Conservation (phyloP, 768 basidiomycete genomes). For the Bullera alba region DNA sequence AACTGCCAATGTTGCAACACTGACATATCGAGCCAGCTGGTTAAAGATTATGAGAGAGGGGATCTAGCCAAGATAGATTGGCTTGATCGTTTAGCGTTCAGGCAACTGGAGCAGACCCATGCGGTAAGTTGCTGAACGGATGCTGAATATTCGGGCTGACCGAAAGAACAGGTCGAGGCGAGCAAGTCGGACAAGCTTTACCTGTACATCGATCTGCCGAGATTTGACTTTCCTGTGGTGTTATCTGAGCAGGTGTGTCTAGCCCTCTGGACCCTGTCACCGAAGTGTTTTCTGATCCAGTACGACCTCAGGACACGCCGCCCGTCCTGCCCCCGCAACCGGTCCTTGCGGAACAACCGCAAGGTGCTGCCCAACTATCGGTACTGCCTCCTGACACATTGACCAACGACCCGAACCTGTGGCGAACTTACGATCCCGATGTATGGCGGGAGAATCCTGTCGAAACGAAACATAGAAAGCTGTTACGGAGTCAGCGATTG, state of each 20-base stretch:
- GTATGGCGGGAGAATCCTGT: conserved; percentile 88
- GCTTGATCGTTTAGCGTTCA: conserved; percentile 86
- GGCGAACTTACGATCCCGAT: conserved; percentile 87
- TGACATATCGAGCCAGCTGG: conserved; percentile 41
- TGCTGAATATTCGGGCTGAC: background rate
- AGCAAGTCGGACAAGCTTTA: conserved; percentile 90
- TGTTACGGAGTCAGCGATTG: conserved; percentile 89
- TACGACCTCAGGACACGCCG: conserved; percentile 31
- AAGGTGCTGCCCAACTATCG: conserved; percentile 18
- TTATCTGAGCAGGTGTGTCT: conserved; percentile 75
- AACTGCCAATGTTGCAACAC: background rate
- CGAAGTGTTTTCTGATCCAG: background rate
- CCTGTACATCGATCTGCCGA: conserved; percentile 88
- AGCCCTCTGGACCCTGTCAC: background rate
- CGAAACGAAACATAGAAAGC: conserved; percentile 88
- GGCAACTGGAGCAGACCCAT: conserved; percentile 92
- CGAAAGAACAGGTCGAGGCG: conserved; percentile 80
- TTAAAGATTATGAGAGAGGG: conserved; percentile 93
- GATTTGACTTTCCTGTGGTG: conserved; percentile 95
- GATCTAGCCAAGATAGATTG: conserved; percentile 92
- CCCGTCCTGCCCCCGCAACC: conserved; percentile 37
- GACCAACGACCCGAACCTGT: conserved; percentile 63
- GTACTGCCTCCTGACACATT: conserved; percentile 47
- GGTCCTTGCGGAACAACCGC: conserved; percentile 23
- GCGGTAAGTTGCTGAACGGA: conserved; percentile 56